Conservation (phyloP, 768 basidiomycete species). For the Rhodotorula paludigena region DNA sequence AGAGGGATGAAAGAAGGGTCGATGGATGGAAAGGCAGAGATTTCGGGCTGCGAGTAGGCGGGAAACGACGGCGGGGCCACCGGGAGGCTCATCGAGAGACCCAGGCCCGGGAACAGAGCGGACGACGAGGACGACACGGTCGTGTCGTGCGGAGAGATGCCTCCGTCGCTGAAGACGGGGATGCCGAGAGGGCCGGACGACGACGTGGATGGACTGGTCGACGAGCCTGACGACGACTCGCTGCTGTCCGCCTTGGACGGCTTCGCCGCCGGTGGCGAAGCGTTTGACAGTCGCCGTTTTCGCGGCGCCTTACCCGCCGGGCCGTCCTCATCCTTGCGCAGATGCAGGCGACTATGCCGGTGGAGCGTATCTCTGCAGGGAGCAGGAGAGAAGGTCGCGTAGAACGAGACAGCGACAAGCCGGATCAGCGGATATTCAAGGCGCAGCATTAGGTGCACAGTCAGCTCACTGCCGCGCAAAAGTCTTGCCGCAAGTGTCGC, state of each 20-base stretch:
- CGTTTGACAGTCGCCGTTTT: conserved; percentile 21
- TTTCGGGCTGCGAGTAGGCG: conserved; percentile 27
- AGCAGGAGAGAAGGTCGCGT: neutral
- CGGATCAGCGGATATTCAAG: neutral
- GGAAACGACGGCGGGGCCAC: conserved; percentile 25
- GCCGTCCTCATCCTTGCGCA: conserved; percentile 28
- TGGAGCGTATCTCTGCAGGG: conserved; percentile 43
- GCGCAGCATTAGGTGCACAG: too few relatives aligned
- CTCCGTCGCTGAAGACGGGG: neutral
- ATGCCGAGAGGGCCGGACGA: neutral
- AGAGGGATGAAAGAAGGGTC: conserved; percentile 28
- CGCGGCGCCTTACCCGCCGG: conserved; percentile 19
- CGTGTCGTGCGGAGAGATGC: too few relatives aligned
- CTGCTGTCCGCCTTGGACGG: neutral
- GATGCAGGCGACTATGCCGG: conserved; percentile 40
- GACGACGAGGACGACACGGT: neutral
- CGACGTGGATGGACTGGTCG: neutral
- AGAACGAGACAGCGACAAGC: neutral
- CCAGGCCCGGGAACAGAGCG: conserved; percentile 15
- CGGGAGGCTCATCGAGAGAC: conserved; percentile 10
- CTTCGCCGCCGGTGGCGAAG: neutral
- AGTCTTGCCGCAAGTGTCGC: conserved; percentile 40
- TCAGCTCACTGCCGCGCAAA: conserved; percentile 42
- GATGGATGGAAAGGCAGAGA: conserved; percentile 8
- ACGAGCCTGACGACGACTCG: neutral